phyloP scores from a whole-genome alignment of 2,329 filamentous ascomycete genomes.

The Pezicula rhizophila region DNA sequence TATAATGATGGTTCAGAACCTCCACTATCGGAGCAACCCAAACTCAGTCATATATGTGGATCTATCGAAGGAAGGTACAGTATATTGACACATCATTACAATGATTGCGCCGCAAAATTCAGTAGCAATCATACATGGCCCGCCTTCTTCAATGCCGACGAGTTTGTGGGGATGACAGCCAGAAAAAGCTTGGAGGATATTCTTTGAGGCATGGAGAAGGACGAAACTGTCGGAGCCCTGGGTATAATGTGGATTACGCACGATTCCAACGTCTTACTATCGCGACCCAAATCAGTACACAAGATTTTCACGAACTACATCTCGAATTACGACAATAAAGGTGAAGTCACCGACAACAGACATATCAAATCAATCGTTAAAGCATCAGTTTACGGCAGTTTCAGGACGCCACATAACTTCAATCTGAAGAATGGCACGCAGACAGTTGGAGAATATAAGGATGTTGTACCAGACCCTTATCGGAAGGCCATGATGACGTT shows the following conservation, averaged over 20 bases:
- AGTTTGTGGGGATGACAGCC: constrained; percentile 25
- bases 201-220: constrained; percentile 19
- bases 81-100: constrained; percentile 19
- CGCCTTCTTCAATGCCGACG: constrained; percentile 25
- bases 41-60: constrained; percentile 14
- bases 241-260: constrained; percentile 29
- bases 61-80: constrained; percentile 3
- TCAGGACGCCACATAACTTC: constrained; percentile 22
- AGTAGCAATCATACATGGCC: constrained; percentile 26
- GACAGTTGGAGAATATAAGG: constrained; percentile 24
- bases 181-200: constrained; percentile 21
- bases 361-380: constrained; percentile 29
- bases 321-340: constrained; percentile 15
- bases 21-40: constrained; percentile 15
- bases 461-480: constrained; percentile 15
- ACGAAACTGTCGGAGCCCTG: constrained; percentile 24
- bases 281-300: constrained; percentile 18
- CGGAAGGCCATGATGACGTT: constrained; percentile 25
- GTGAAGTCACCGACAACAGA: constrained; percentile 19
- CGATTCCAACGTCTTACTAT: constrained; percentile 22
- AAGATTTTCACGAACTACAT: constrained; percentile 26
- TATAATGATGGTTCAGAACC: constrained; percentile 23
- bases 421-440: constrained; percentile 8
- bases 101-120: constrained; percentile 16
- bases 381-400: constrained; percentile 14